A percentile compares a stretch with the other conserved stretches of the same genome.
Evolutionary conservation across 2,329 filamentous ascomycete genomes (phyloP).

Genomic region (Ascochyta fabae): DNA sequence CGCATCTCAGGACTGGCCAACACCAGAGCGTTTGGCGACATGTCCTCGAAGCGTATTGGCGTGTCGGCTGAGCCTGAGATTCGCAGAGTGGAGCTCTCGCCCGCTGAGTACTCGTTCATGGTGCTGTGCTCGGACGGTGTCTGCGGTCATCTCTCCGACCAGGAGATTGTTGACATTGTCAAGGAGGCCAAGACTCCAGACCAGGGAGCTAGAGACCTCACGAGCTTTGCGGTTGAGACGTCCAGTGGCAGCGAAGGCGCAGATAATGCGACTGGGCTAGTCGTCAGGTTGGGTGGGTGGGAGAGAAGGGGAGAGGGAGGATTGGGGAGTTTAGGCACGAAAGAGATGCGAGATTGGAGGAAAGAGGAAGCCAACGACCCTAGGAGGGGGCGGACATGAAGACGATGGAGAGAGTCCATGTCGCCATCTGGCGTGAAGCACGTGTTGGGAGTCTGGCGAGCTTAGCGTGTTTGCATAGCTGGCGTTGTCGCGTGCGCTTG

Average conservation of each 20-base stretch:
- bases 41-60: constrained; percentile 87
- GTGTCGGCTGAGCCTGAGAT: constrained; percentile 95
- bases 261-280: constrained; percentile 69
- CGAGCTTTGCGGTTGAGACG: constrained; percentile 88
- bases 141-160: constrained; percentile 82
- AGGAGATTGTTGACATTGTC: constrained; percentile 94
- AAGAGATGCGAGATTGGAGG: constrained; percentile 86
- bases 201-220: constrained; percentile 78
- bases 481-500: constrained; percentile 4
- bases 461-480: constrained; percentile 10
- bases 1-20: constrained; percentile 93
- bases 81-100: constrained; percentile 75
- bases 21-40: constrained; percentile 91
- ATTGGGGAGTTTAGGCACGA: constrained; percentile 85
- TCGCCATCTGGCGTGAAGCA: background rate
- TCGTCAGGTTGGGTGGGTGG: constrained; percentile 69
- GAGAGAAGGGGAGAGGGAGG: constrained; percentile 81
- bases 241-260: constrained; percentile 56
- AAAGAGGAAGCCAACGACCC: constrained; percentile 82
- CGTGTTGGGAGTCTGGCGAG: background rate
- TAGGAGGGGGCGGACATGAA: constrained; percentile 67
- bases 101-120: constrained; percentile 87
- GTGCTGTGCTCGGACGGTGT: constrained; percentile 90
- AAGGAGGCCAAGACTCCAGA: constrained; percentile 94
- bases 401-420: background rate